A percentile compares a stretch with the other conserved stretches of the same genome.
phyloP scores from a whole-genome alignment of 2,329 filamentous ascomycete species.

The Aspergillus quadrilineatus region DNA sequence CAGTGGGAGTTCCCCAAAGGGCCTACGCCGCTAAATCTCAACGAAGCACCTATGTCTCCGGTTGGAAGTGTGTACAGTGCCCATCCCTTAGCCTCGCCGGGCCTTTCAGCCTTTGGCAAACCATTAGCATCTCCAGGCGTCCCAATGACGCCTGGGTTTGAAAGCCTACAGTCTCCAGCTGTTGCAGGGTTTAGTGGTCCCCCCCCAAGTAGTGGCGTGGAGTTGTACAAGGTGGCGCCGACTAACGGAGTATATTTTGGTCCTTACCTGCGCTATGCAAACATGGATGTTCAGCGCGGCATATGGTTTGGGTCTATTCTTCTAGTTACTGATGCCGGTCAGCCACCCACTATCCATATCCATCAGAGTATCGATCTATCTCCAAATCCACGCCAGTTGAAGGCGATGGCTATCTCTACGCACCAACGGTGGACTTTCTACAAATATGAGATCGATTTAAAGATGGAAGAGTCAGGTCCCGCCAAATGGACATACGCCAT shows the following conservation, averaged over 20 bases:
- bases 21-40: slow-evolving; percentile 82
- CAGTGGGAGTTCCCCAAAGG: slow-evolving; percentile 99
- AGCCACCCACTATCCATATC: slow-evolving; percentile 93
- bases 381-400: slow-evolving; percentile 85
- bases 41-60: slow-evolving; percentile 78
- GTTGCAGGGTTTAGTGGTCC: slow-evolving; percentile 83
- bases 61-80: slow-evolving; percentile 70
- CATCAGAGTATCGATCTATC: slow-evolving; percentile 88
- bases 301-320: slow-evolving; percentile 92
- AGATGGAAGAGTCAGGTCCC: slow-evolving; percentile 75
- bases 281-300: slow-evolving; percentile 92
- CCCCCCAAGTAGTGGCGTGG: slow-evolving; percentile 83
- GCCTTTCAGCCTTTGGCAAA: slow-evolving; percentile 54
- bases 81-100: slow-evolving; percentile 69
- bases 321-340: slow-evolving; percentile 83
- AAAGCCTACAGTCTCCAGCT: slow-evolving; percentile 76
- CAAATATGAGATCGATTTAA: slow-evolving; percentile 85
- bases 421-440: slow-evolving; percentile 97
- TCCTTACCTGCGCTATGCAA: slow-evolving; percentile 90
- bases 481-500: slow-evolving; percentile 98
- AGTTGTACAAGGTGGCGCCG: slow-evolving; percentile 88
- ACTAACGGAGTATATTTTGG: slow-evolving; percentile 98
- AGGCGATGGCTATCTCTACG: slow-evolving; percentile 75
- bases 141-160: slow-evolving; percentile 78
- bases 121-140: slow-evolving; percentile 77